Base-by-base conservation (phyloP, 2,329 filamentous ascomycete species). In the Cytospora chrysosperma region DNA sequence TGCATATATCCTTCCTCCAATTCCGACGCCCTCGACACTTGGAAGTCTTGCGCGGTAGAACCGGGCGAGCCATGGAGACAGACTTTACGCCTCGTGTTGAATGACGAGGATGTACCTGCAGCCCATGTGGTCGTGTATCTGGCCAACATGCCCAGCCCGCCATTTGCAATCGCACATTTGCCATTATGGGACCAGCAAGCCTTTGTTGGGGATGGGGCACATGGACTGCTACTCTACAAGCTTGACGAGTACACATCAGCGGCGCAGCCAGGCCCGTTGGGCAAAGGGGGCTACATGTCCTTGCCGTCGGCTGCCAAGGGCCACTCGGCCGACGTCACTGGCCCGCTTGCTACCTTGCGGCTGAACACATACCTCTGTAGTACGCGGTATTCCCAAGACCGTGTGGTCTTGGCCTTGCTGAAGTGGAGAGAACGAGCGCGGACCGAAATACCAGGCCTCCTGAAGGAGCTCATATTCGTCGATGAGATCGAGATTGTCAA, bases 401-500 rank as follows among this genome's bases (percentile, higher is more conserved):
- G 93, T 62, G 86, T 90, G 19, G 85, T 99, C 13, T 79, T 97
- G 21, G 90, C 92, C 19, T 80, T 99, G 28, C 77, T 98, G 37
- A 91, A 89, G 69, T 98, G 95, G 95, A 92, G 87, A 71, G 89
- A 94, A 15, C 83, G 88, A 49, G 82, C 88, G 0, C 84, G 88
- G 53, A 87, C 88, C 30, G 87, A 93, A 40, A 81, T 98, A 1
- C 82, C 91, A 0, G 82, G 87, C 27, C 79, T 96, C 0, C 78
- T 99, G 50, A 90, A 90, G 72, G 88, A 93, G 68, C 85, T 98
- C 56, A 88, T 93, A 24, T 98, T 98, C 69, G 93, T 99, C 0
- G 91, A 95, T 0, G 95, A 99, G 74, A 97, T 98, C 62, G 96
- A 99, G 76, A 91, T 99, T 37, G 95, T 99, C 67, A 99, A 98